Conservation (phyloP, 1,284 basidiomycete genomes). For the Wallemia hederae region DNA sequence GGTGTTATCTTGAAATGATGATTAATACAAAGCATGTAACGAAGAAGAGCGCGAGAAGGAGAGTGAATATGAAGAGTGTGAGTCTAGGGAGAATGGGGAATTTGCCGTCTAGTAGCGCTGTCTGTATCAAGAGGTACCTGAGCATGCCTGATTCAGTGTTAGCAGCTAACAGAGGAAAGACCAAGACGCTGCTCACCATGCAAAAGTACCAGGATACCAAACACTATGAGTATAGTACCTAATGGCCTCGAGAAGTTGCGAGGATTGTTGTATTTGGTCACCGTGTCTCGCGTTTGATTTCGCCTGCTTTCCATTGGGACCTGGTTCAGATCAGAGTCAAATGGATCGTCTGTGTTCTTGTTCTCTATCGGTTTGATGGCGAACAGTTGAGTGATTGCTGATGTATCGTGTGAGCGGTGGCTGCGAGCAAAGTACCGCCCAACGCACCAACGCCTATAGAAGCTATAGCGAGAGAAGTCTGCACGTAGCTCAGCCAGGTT, state of each 20-base stretch:
- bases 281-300: neutral
- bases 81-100: neutral
- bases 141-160: neutral
- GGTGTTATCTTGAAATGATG: neutral
- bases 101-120: neutral
- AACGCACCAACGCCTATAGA: conserved; percentile 29
- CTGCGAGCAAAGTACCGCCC: neutral
- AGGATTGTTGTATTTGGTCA: neutral
- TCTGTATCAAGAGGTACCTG: neutral
- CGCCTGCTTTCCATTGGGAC: neutral
- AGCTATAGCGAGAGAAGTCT: conserved; percentile 25
- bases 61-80: neutral
- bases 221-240: neutral
- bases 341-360: neutral
- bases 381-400: conserved; percentile 5
- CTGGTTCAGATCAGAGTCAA: neutral
- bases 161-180: neutral
- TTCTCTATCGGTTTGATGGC: neutral
- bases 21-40: neutral
- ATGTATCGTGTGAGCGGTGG: neutral
- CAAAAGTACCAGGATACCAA: neutral
- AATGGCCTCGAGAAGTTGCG: neutral
- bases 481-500: conserved; percentile 29
- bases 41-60: neutral
- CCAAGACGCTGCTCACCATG: neutral